Evolutionary conservation across 2,329 filamentous ascomycete genomes (phyloP), one percentile per base, ranked within the genome.

Genomic region (Grosmannia penicillata): DNA sequence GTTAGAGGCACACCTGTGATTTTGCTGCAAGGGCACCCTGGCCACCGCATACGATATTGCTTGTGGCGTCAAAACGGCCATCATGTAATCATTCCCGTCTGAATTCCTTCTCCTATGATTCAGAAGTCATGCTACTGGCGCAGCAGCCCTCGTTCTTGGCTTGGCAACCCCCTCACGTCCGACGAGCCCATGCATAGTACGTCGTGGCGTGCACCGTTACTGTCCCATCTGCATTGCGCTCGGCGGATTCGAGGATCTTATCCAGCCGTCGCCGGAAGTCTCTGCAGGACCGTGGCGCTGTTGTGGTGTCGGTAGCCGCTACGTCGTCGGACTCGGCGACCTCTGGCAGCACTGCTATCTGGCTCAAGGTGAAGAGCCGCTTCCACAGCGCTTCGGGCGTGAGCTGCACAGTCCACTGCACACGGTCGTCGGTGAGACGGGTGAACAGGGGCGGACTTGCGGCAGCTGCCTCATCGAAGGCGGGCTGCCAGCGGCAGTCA

Each of bases 181-280:
- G 59, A 52, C 57, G 58, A 17, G 75, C 75, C 78, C 78, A 84
- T 9, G 63, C 68, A 49, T 74, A 65, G 51, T 70, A 70, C 11
- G 78, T 82, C 38, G 63, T 56, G 4, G 75, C 78, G 56, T 83
- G 76, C 31, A 82, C 52, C 15, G 68, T 67, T 37, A 83, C 61
- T 53, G 80, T 67, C 0, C 74, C 76, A 38, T 69, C 62, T 6
- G 68, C 69, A 45, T 82, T 78, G 42, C 60, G 64, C 49, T 71
- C 65, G 1, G 69, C 70, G 41, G 72, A 70, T 23, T 61, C 59
- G 43, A 83, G 45, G 8, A 68, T 66, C 39, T 70, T 62, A 37
- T 75, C 67, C 43, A 78, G 67, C 41, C 58, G 56, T 31, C 59
- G 60, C 40, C 62, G 60, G 33, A 71, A 67, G 30, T 60, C 56